Evolutionary conservation across 257 asterid species (phyloP).

Genomic region (Plantago major): DNA sequence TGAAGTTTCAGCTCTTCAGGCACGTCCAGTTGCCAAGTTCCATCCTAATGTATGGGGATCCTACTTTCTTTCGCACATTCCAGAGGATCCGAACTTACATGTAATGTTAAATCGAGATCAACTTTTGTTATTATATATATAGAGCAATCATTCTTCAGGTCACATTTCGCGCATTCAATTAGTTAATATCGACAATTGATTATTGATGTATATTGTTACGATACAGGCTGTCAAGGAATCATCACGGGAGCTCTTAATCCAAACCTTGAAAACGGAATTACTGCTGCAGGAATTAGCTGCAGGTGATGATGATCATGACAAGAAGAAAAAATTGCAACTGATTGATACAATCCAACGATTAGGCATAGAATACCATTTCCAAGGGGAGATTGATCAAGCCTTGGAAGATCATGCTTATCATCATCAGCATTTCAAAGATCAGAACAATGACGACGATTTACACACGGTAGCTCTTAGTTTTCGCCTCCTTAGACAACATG

Average conservation of each 20-base stretch:
- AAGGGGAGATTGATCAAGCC: conserved; percentile 19
- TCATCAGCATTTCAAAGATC: no score
- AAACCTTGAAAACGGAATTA: no score
- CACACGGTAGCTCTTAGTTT: conserved; percentile 16
- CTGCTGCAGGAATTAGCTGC: no score
- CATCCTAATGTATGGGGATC: conserved; percentile 13
- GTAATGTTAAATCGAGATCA: neutral
- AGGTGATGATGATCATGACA: no score
- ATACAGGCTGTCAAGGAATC: no score
- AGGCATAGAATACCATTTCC: conserved; percentile 28
- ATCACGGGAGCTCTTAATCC: no score
- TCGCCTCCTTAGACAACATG: conserved; percentile 14
- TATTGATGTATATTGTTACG: no score
- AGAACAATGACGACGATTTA: conserved; percentile 1
- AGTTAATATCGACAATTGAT: no score
- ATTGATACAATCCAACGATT: conserved; percentile 25
- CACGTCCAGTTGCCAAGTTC: conserved; percentile 13
- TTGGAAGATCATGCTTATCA: neutral
- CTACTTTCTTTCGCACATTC: conserved; percentile 5
- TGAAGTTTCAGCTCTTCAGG: no score
- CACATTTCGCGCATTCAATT: no score
- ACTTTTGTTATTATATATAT: no score
- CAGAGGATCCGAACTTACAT: neutral
- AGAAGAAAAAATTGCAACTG: neutral
- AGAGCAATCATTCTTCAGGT: no score